A percentile compares a stretch with the other conserved stretches of the same genome.
Conservation (phyloP, 495 filamentous ascomycete species). For the Pyronema domesticum region DNA sequence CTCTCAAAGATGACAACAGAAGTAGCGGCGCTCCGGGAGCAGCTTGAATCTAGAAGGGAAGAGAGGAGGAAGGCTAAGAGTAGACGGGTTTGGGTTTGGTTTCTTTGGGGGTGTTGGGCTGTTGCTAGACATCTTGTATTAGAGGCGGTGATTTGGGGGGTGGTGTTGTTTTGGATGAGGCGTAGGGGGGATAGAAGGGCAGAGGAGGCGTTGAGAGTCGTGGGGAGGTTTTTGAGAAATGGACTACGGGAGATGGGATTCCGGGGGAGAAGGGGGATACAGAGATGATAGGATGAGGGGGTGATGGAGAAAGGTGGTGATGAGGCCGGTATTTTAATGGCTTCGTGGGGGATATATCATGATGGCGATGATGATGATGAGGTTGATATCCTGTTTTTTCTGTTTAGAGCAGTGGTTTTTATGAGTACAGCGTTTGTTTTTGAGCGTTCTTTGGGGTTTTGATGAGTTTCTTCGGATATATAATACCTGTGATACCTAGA, state of each 20-base stretch:
- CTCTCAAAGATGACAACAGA: conserved; percentile 83
- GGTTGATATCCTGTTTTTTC: too few relatives aligned
- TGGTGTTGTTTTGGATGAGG: conserved; percentile 65
- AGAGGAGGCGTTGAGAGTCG: conserved; percentile 52
- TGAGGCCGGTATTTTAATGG: too few relatives aligned
- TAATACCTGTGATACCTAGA: too few relatives aligned
- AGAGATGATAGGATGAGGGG: too few relatives aligned
- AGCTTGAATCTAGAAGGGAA: conserved; percentile 52
- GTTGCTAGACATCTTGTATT: conserved; percentile 54
- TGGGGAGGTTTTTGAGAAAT: conserved; percentile 43
- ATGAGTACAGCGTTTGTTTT: too few relatives aligned
- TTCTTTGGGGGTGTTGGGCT: conserved; percentile 51
- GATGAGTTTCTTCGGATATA: too few relatives aligned
- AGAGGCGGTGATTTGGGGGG: conserved; percentile 48
- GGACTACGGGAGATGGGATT: conserved; percentile 34
- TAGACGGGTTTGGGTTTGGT: conserved; percentile 41
- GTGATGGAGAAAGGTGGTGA: too few relatives aligned
- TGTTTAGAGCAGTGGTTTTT: too few relatives aligned
- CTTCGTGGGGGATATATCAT: too few relatives aligned
- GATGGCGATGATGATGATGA: too few relatives aligned
- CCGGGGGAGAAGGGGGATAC: conserved; percentile 1
- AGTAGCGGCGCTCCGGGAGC: conserved; percentile 81
- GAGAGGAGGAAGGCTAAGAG: conserved; percentile 34
- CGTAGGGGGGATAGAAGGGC: conserved; percentile 55
- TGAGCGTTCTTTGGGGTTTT: too few relatives aligned